These are phyloP conservation scores for Drechslerella coelobrocha DNA, from an alignment of 2,329 filamentous ascomycete species.

Conservation along the genomic window DNA sequence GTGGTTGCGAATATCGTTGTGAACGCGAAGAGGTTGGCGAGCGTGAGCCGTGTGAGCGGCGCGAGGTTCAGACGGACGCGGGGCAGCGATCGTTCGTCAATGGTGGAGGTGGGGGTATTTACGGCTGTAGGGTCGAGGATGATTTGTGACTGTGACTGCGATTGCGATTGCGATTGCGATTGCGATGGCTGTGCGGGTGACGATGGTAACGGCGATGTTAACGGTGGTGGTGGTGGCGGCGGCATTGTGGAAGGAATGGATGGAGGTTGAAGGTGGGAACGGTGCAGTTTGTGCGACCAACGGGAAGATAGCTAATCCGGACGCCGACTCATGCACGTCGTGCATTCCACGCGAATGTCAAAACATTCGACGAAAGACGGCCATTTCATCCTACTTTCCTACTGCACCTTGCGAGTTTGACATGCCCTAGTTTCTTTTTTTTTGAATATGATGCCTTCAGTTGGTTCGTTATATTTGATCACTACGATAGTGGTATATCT, in stretches of 20 bases:
- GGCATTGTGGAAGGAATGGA: neutral
- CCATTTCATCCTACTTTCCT: no score
- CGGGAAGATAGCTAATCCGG: no score
- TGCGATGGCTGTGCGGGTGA: no score
- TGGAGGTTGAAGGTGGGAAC: neutral
- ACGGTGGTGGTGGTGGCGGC: neutral
- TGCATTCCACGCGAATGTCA: no score
- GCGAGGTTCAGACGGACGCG: slow-evolving; percentile 66
- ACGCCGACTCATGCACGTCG: no score
- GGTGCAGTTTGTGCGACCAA: neutral
- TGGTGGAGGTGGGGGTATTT: slow-evolving; percentile 18
- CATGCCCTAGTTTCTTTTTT: no score
- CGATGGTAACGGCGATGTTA: neutral
- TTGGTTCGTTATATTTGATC: no score
- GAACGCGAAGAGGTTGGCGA: slow-evolving; percentile 70
- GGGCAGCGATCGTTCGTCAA: no score
- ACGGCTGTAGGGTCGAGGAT: slow-evolving; percentile 53
- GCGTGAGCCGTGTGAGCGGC: slow-evolving; percentile 69
- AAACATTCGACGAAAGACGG: no score
- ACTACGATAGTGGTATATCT: no score
- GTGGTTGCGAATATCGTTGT: slow-evolving; percentile 74
- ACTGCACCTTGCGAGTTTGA: no score
- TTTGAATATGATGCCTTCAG: no score
- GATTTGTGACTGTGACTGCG: slow-evolving; percentile 15
- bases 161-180: neutral